Percentiles rank a stretch among this genome's conserved stretches.
phyloP scores from a whole-genome alignment of 257 asterid genomes.

The Verbascum thapsus region DNA sequence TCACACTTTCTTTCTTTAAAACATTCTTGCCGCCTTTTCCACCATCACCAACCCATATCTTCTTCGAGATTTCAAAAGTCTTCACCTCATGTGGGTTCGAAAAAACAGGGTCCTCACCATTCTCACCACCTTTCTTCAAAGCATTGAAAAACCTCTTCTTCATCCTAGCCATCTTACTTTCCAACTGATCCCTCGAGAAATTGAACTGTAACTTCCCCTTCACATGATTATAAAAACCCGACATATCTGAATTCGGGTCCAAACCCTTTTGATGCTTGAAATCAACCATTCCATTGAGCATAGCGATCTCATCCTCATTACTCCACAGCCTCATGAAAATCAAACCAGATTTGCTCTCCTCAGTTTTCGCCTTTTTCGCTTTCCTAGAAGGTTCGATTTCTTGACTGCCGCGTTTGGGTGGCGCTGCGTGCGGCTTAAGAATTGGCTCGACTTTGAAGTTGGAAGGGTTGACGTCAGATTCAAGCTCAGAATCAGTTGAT shows the following conservation, averaged over 20 bases:
- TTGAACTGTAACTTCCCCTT: slow-evolving; percentile 44
- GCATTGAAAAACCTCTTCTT: slow-evolving; percentile 45
- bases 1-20: slow-evolving; percentile 10
- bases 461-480: slow-evolving; percentile 38
- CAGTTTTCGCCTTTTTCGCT: slow-evolving; percentile 34
- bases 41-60: slow-evolving; percentile 47
- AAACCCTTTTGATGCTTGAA: slow-evolving; percentile 39
- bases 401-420: slow-evolving; percentile 31
- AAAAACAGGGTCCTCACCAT: slow-evolving; percentile 43
- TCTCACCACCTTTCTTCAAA: slow-evolving; percentile 34
- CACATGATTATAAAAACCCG: slow-evolving; percentile 42
- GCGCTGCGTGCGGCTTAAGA: neutral
- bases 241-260: slow-evolving; percentile 40
- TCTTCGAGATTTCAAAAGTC: slow-evolving; percentile 45
- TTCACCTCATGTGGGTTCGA: slow-evolving; percentile 46
- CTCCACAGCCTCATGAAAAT: slow-evolving; percentile 51
- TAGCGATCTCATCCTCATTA: slow-evolving; percentile 49
- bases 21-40: slow-evolving; percentile 4
- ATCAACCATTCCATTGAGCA: slow-evolving; percentile 55
- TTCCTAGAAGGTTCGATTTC: neutral
- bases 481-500: slow-evolving; percentile 35
- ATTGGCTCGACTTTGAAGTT: slow-evolving; percentile 45
- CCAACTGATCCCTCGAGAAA: slow-evolving; percentile 43
- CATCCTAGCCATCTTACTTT: slow-evolving; percentile 48
- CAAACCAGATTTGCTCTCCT: slow-evolving; percentile 29